These are phyloP conservation scores for Tritrichomonas foetus DNA, from an alignment of 208 protist species.

Conservation along the genomic window DNA sequence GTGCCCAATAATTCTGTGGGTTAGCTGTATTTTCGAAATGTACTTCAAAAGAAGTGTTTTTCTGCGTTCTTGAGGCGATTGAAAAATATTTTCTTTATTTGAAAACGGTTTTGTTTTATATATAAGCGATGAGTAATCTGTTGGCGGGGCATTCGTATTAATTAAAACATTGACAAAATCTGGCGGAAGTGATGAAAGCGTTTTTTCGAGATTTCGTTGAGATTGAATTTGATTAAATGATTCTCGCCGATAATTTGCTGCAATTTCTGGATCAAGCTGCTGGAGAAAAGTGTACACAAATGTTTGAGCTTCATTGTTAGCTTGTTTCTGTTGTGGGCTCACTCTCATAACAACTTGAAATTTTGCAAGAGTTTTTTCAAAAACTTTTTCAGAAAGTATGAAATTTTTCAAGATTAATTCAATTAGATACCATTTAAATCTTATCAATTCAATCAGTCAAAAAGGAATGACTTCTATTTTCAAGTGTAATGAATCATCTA, in stretches of 20 bases:
- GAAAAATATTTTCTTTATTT: background rate
- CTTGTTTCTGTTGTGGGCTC: too few species aligned
- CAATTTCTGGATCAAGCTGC: background rate
- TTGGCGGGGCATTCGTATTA: background rate
- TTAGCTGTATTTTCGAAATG: background rate
- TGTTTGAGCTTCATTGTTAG: background rate
- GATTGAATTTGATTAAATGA: background rate
- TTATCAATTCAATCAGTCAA: too few species aligned
- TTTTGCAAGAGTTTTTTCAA: too few species aligned
- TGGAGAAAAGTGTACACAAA: background rate
- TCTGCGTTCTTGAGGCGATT: background rate
- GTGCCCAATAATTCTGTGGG: background rate
- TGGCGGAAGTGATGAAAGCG: background rate
- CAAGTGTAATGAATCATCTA: too few species aligned
- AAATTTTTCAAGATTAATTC: too few species aligned
- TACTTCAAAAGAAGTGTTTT: background rate
- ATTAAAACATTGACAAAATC: background rate
- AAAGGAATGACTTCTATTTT: too few species aligned
- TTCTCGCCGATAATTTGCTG: background rate
- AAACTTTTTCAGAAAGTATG: too few species aligned
- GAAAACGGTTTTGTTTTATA: background rate
- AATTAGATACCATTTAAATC: too few species aligned
- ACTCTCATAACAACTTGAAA: too few species aligned
- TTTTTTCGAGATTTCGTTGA: background rate
- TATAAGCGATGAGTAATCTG: background rate